Base-by-base conservation (phyloP, 352 stramenopile genomes). In the Pythium volutum region DNA sequence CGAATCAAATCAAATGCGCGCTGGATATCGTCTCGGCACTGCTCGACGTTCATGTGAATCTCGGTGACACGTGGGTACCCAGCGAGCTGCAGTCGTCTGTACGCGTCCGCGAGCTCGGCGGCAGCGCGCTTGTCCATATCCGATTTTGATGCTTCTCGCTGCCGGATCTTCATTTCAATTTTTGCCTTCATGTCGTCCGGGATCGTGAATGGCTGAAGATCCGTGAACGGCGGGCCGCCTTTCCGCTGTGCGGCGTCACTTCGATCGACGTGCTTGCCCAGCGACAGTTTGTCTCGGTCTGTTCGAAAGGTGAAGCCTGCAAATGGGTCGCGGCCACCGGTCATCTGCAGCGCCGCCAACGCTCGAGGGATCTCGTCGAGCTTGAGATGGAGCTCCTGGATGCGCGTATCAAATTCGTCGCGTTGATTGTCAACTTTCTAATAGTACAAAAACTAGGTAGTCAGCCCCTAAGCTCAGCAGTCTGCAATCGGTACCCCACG, bases 131-230 rank as follows among this genome's bases (percentile, higher is more conserved):
- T 71, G 15, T 86, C 79, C 20, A 64, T 66, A 51, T 87, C 76
- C 7, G 69, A 64, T 46, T 89, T 87, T 0, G 68, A 78, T 4
- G 61, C 55, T 51, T 88, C 75, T 52, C 79, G 71, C 23, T 84
- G 66, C 4, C 81, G 79, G 41, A 91, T 89, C 38, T 80, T 77
- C 29, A 63, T 62, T 51, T 93, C 84, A 14, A 93, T 84, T 42
- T 90, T 91, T 1, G 70, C 67, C 48, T 83, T 82, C 84, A 93
- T 93, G 38, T 93, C 84, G 10, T 89, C 78, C 0, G 84, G 84
- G 36, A 93, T 89, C 15, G 76, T 87, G 56, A 91, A 91, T 2
- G 81, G 76, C 31, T 83, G 62, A 18, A 93, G 62, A 45, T 91
- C 81, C 1, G 84, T 93, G 55, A 79, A 88, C 12, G 77, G 68